Conservation (phyloP, 257 asterid genomes). For the Hygrophila difformis region DNA sequence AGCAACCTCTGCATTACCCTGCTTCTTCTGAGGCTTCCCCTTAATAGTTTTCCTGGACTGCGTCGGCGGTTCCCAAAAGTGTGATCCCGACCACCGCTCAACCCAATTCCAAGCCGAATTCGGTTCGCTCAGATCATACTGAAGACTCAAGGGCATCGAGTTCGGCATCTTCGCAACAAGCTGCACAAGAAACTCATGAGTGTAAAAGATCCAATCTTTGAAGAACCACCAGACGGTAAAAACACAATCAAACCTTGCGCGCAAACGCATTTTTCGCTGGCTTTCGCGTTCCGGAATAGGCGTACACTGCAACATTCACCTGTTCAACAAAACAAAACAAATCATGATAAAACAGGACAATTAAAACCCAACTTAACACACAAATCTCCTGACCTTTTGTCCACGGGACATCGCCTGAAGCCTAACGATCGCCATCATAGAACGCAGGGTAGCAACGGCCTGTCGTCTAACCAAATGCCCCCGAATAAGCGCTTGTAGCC, state of each 20-base stretch:
- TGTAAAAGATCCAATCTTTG: neutral
- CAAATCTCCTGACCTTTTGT: constrained; percentile 45
- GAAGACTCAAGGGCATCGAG: constrained; percentile 80
- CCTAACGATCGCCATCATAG: constrained; percentile 72
- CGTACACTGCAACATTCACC: constrained; percentile 30
- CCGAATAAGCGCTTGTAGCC: constrained; percentile 90
- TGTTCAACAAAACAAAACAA: constrained; percentile 10
- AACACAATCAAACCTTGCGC: constrained; percentile 46
- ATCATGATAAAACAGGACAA: constrained; percentile 2
- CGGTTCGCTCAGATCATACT: constrained; percentile 61
- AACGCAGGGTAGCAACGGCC: constrained; percentile 70
- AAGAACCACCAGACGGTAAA: too few relatives aligned
- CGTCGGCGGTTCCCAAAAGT: constrained; percentile 61
- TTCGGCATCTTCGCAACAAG: constrained; percentile 63
- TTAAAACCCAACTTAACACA: constrained; percentile 15
- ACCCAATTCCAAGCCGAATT: constrained; percentile 87
- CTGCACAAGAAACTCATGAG: constrained; percentile 26
- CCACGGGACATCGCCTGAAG: constrained; percentile 77
- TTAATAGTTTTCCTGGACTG: constrained; percentile 30
- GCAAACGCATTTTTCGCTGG: constrained; percentile 50
- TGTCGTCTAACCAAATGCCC: constrained; percentile 94
- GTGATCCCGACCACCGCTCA: constrained; percentile 76
- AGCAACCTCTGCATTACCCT: constrained; percentile 17
- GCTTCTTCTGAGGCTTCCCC: constrained; percentile 52
- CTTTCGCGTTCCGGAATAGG: constrained; percentile 30